phyloP scores from a whole-genome alignment of 2,329 filamentous ascomycete species.

The Colletotrichum viniferum region DNA sequence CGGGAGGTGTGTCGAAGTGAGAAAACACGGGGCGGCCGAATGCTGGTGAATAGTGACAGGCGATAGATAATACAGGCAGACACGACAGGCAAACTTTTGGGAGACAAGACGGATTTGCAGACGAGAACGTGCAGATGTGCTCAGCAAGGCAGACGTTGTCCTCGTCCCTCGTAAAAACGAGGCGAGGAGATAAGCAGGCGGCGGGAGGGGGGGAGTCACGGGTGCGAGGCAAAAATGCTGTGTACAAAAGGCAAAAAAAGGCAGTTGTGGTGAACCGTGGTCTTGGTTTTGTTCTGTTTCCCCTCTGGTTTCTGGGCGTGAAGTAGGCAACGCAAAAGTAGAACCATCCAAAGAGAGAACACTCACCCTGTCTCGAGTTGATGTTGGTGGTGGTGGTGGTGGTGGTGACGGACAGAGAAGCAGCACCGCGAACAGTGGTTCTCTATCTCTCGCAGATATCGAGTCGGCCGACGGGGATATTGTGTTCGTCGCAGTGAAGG shows the following conservation, averaged over 20 bases:
- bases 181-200: neutral
- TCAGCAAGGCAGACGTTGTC: neutral
- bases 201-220: conserved; percentile 4
- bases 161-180: neutral
- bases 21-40: conserved; percentile 4
- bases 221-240: conserved; percentile 5
- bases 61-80: conserved; percentile 8
- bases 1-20: neutral
- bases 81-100: neutral
- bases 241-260: conserved; percentile 2
- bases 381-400: neutral
- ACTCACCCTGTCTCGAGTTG: conserved; percentile 2
- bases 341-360: neutral
- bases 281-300: neutral
- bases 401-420: neutral
- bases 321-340: neutral
- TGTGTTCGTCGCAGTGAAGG: neutral
- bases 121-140: neutral
- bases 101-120: neutral
- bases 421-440: conserved; percentile 4
- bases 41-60: neutral
- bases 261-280: neutral
- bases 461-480: neutral
- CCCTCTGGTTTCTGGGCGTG: neutral
- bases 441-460: neutral